Evolutionary conservation across 768 basidiomycete genomes (phyloP).

Genomic region (Sistotremastrum suecicum): DNA sequence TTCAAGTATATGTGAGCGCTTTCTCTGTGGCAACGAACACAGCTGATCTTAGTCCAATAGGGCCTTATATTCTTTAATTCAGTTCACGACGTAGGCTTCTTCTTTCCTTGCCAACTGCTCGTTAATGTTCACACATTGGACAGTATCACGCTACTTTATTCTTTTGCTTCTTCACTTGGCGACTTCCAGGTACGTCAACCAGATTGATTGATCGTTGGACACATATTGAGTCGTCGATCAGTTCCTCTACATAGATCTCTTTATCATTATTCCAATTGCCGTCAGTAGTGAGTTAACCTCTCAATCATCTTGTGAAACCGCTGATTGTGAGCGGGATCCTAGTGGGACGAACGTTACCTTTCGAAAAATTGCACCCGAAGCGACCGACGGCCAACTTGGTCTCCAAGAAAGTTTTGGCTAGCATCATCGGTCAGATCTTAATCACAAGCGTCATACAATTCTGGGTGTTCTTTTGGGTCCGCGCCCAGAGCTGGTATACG

Average conservation of each 20-base stretch:
- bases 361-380: slow-evolving; percentile 71
- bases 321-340: slow-evolving; percentile 2
- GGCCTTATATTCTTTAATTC: slow-evolving; percentile 97
- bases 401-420: slow-evolving; percentile 86
- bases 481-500: slow-evolving; percentile 75
- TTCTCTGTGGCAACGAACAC: not conserved
- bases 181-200: slow-evolving; percentile 71
- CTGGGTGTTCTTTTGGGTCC: slow-evolving; percentile 85
- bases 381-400: slow-evolving; percentile 92
- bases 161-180: slow-evolving; percentile 89
- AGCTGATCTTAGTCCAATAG: slow-evolving; percentile 25
- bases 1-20: slow-evolving; percentile 94
- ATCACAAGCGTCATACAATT: slow-evolving; percentile 73
- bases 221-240: slow-evolving; percentile 16
- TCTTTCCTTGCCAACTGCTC: no score
- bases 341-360: slow-evolving; percentile 96
- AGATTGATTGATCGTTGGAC: not conserved
- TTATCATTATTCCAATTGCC: slow-evolving; percentile 95
- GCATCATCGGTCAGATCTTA: slow-evolving; percentile 84
- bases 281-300: slow-evolving; percentile 65
- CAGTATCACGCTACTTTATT: slow-evolving; percentile 77
- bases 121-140: not conserved
- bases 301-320: not conserved
- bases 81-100: slow-evolving; percentile 63
- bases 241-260: slow-evolving; percentile 96